Evolutionary conservation across 2,329 filamentous ascomycete genomes (phyloP).

Genomic region (Pyricularia grisea): DNA sequence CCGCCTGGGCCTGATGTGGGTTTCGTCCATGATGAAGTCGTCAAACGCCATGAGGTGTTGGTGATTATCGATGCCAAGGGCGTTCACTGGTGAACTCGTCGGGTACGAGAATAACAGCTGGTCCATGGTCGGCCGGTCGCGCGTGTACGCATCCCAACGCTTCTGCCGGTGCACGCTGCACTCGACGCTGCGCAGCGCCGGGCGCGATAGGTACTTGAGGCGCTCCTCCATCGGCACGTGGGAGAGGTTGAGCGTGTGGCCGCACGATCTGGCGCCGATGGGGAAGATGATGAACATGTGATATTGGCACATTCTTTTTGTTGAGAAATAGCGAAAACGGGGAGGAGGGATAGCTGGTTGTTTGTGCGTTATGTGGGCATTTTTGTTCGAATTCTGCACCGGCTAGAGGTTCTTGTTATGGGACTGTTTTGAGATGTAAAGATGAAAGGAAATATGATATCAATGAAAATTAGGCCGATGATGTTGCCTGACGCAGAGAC

Average conservation of each 20-base stretch:
- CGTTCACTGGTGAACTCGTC: background rate
- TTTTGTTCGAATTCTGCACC: background rate
- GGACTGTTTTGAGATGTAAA: background rate
- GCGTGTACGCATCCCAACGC: background rate
- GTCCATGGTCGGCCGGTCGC: background rate
- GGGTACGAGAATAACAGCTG: background rate
- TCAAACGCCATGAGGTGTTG: background rate
- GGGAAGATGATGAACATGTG: background rate
- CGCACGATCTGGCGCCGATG: background rate
- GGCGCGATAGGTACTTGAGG: background rate
- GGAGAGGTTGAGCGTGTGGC: background rate
- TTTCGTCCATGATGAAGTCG: background rate
- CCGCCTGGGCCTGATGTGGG: background rate
- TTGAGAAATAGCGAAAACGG: background rate
- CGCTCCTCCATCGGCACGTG: background rate
- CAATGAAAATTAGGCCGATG: background rate
- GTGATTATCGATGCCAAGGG: background rate
- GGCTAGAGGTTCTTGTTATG: background rate
- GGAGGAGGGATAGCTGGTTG: background rate
- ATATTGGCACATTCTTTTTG: background rate
- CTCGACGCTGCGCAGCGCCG: background rate
- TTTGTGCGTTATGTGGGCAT: background rate
- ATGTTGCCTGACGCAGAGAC: background rate
- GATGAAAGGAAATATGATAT: background rate
- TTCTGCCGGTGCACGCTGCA: background rate